Conservation (phyloP, 805 yeast genomes). For the Candida pseudoglaebosa region DNA sequence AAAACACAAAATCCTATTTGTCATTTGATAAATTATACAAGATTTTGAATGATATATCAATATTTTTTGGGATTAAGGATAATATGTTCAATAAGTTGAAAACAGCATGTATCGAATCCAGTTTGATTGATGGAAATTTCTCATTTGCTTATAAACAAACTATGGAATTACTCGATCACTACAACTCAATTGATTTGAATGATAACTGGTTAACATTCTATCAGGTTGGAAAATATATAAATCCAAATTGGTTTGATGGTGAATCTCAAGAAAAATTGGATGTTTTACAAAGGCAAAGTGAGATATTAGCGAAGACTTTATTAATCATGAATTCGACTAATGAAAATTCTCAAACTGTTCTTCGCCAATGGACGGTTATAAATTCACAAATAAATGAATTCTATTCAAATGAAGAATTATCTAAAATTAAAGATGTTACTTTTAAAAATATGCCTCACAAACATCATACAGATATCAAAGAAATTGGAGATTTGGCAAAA, state of each 20-base stretch:
- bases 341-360: constrained; percentile 51
- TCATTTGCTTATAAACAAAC: constrained; percentile 48
- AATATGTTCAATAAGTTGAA: constrained; percentile 26
- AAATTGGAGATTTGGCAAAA: constrained; percentile 19
- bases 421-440: constrained; percentile 2
- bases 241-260: constrained; percentile 24
- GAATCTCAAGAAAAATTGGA: constrained; percentile 17
- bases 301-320: constrained; percentile 50
- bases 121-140: constrained; percentile 62
- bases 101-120: constrained; percentile 60
- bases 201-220: constrained; percentile 67
- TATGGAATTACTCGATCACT: constrained; percentile 31
- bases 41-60: constrained; percentile 37
- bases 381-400: constrained; percentile 31
- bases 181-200: constrained; percentile 15
- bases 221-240: constrained; percentile 59
- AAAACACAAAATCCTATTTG: constrained; percentile 49
- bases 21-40: constrained; percentile 39
- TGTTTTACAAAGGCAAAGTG: constrained; percentile 46
- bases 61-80: constrained; percentile 30
- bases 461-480: constrained; percentile 1
- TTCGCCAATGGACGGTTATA: constrained; percentile 60
- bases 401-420: constrained; percentile 5
- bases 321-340: constrained; percentile 36
- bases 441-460: not conserved